phyloP scores from a whole-genome alignment of 345 rosid species.

The Eucalyptus brandiana region DNA sequence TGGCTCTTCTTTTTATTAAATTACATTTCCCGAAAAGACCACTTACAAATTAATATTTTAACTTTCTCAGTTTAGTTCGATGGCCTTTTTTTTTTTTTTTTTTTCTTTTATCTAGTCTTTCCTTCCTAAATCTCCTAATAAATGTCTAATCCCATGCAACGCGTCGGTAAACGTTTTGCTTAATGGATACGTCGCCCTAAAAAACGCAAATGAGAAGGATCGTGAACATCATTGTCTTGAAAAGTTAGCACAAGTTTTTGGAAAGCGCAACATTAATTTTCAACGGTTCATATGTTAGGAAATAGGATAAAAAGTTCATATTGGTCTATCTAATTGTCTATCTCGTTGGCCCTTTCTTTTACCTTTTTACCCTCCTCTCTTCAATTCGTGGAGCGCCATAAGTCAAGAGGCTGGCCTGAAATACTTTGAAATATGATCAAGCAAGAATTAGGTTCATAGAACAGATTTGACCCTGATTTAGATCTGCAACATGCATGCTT shows the following conservation, averaged over 20 bases:
- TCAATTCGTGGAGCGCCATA: not conserved
- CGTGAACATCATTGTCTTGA: not conserved
- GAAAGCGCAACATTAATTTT: not conserved
- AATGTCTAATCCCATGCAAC: not conserved
- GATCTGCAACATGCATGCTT: not conserved
- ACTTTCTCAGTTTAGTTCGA: not conserved
- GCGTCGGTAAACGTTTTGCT: not conserved
- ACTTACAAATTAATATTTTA: not conserved
- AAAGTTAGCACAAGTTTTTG: not conserved
- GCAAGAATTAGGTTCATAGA: not conserved
- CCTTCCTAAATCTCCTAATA: not conserved
- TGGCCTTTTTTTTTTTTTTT: not conserved
- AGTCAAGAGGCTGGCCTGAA: not conserved
- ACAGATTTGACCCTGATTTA: not conserved
- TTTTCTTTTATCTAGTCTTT: not conserved
- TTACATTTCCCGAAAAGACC: not conserved
- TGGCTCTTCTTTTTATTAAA: not conserved
- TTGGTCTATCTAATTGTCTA: not conserved
- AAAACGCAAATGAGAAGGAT: not conserved
- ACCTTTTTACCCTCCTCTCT: not conserved
- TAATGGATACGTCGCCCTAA: not conserved
- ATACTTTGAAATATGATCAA: not conserved
- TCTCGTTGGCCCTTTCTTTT: not conserved
- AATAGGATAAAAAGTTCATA: not conserved
- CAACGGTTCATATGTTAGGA: not conserved